Evolutionary conservation across 73 alveolate genomes (phyloP), one percentile per base, ranked within the genome.

Genomic region (Paramecium sexaurelia): DNA sequence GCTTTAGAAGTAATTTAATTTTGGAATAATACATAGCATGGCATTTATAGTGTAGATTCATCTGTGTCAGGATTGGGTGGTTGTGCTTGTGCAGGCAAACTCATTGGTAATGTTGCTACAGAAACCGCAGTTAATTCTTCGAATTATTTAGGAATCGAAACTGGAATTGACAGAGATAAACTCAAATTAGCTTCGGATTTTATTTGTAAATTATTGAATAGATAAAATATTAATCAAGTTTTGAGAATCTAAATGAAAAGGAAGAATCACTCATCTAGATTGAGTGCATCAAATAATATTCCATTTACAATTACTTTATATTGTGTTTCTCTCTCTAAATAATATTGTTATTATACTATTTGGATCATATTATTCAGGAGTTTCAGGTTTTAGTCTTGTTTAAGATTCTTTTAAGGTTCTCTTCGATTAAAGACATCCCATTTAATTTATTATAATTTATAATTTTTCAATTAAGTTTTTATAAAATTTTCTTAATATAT

Each of bases 61-160:
- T 94, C 98, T 27, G 97, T 97, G 39, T 98, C 98, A 17, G 99
- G 99, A 19, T 96, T 98, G 32, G 99, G 99, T 4, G 99, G 99
- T 37, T 98, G 99, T 75, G 99, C 99, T 19, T 98, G 96, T 94
- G 99, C 99, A 2, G 98, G 96, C 26, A 98, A 98, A n/a, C 98
- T 98, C 56, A 85, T 97, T 20, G 99, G 99, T 20, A 98, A 98
- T 87, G 99, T 96, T 7, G 96, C 98, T 33, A 98, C 99, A 1
- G 99, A 98, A 78, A 99, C 97, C 82, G 98, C 96, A 32, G 87
- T 96, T 17, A 94, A 67, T 88, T 35, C 97, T 55, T 94, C 91
- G 20, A 96, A 97, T 33, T 87, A 94, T 1, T 95, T 98, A n/a
- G 99, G 98, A 13, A 94, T 96, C 13, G 95, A 96, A 57, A 96